A percentile compares a stretch with the other conserved stretches of the same genome.
phyloP scores from a whole-genome alignment of 495 filamentous ascomycete genomes.

The Penicillium mononematosum region DNA sequence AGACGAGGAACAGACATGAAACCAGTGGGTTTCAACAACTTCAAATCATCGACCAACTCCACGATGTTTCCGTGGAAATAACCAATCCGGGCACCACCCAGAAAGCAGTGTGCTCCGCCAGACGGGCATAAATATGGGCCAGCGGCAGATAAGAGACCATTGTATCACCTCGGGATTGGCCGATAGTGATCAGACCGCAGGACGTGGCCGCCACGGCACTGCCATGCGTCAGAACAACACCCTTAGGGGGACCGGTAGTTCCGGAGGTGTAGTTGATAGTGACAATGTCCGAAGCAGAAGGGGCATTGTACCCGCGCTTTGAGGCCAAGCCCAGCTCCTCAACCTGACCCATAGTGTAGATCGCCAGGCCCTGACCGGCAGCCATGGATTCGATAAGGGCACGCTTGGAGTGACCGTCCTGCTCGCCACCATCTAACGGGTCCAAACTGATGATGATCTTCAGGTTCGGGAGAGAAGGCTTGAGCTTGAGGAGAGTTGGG shows the following conservation, averaged over 20 bases:
- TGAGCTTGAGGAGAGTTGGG: constrained; percentile 80
- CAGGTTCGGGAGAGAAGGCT: constrained; percentile 69
- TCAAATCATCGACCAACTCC: constrained; percentile 86
- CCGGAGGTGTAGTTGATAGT: constrained; percentile 99
- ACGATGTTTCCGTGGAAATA: constrained; percentile 94
- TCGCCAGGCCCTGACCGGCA: constrained; percentile 64
- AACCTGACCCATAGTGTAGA: constrained; percentile 73
- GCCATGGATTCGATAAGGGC: constrained; percentile 74
- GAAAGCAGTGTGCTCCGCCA: constrained; percentile 73
- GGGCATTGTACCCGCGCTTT: constrained; percentile 64
- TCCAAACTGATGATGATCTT: constrained; percentile 91
- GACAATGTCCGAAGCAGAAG: constrained; percentile 71
- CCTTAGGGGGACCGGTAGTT: constrained; percentile 93
- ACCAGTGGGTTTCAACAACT: constrained; percentile 75
- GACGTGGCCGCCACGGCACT: constrained; percentile 75
- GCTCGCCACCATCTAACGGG: constrained; percentile 78
- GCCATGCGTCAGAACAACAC: constrained; percentile 80
- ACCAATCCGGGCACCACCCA: constrained; percentile 74
- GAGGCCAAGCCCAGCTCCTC: constrained; percentile 73
- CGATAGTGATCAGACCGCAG: constrained; percentile 52
- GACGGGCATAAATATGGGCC: constrained; percentile 89
- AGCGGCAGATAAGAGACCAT: constrained; percentile 87
- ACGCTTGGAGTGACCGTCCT: constrained; percentile 71
- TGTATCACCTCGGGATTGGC: constrained; percentile 54
- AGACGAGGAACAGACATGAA: constrained; percentile 91